A percentile compares a stretch with the other conserved stretches of the same genome.
Evolutionary conservation across 805 yeast species (phyloP).

Genomic region (Pichia manshurica): DNA sequence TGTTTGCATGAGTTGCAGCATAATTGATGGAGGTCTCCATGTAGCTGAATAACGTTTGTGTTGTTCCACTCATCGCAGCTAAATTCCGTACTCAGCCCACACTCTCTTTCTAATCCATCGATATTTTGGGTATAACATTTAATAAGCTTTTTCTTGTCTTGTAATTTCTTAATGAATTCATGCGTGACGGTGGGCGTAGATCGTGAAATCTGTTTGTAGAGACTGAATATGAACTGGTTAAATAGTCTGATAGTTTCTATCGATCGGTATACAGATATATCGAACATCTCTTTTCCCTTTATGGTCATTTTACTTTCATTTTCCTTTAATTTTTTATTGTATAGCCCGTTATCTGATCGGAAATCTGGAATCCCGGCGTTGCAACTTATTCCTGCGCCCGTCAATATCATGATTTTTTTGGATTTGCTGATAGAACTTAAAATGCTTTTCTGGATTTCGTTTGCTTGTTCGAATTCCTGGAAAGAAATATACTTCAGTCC

Average conservation of each 20-base stretch:
- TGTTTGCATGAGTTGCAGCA: conserved; percentile 69
- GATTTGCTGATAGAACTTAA: conserved; percentile 40
- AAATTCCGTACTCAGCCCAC: conserved; percentile 61
- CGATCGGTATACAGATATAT: conserved; percentile 71
- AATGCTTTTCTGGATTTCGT: conserved; percentile 24
- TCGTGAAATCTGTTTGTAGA: conserved; percentile 53
- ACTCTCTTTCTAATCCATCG: conserved; percentile 72
- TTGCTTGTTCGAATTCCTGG: conserved; percentile 1
- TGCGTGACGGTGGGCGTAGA: conserved; percentile 87
- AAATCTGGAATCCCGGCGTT: conserved; percentile 97
- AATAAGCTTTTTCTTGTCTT: conserved; percentile 58
- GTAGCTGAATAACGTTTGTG: conserved; percentile 79
- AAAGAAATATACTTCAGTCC: conserved; percentile 9
- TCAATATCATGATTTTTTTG: conserved; percentile 57
- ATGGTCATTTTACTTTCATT: conserved; percentile 56
- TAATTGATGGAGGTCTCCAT: conserved; percentile 77
- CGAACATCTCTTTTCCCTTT: conserved; percentile 91
- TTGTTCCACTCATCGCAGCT: conserved; percentile 48
- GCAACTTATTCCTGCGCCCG: conserved; percentile 97
- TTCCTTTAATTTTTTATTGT: conserved; percentile 43
- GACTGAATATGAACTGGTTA: conserved; percentile 80
- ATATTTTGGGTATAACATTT: conserved; percentile 94
- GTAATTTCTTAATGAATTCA: conserved; percentile 56
- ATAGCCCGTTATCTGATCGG: conserved; percentile 77
- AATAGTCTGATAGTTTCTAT: conserved; percentile 63